Percentiles rank a stretch among this genome's conserved stretches.
These are phyloP conservation scores for Phytophthora uliginosa DNA, from an alignment of 352 stramenopile species.

Conservation along the genomic window DNA sequence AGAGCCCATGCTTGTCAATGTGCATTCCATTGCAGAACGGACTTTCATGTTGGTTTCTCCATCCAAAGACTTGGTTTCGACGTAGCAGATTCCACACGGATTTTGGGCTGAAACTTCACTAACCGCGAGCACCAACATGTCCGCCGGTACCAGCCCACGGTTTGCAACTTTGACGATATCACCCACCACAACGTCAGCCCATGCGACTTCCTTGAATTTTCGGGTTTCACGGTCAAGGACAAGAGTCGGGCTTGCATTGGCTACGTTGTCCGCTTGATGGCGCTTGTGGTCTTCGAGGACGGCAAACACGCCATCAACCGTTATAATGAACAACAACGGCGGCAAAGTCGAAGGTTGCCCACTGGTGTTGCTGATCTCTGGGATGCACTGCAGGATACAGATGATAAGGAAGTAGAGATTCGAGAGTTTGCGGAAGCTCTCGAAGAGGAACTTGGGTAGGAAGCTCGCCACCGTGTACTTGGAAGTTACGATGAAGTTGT, in stretches of 20 bases:
- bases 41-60: constrained; percentile 96
- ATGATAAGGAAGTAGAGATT: constrained; percentile 96
- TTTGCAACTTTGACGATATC: constrained; percentile 88
- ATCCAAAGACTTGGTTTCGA: constrained; percentile 94
- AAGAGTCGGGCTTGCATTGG: constrained; percentile 78
- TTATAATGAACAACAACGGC: constrained; percentile 93
- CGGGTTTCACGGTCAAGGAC: constrained; percentile 61
- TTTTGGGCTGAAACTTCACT: constrained; percentile 68
- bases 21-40: constrained; percentile 81
- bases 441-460: constrained; percentile 93
- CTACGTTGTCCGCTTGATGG: constrained; percentile 83
- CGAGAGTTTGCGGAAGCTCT: constrained; percentile 92
- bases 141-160: constrained; percentile 84
- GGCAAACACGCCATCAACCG: constrained; percentile 90
- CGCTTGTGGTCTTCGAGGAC: constrained; percentile 91
- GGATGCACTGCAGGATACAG: constrained; percentile 89
- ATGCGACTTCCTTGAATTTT: constrained; percentile 67
- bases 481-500: constrained; percentile 93
- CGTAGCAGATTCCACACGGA: constrained; percentile 86
- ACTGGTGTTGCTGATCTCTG: constrained; percentile 92
- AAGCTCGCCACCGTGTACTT: constrained; percentile 94
- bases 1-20: constrained; percentile 58
- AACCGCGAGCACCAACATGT: constrained; percentile 87
- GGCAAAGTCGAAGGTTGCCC: constrained; percentile 89
- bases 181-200: constrained; percentile 89